Base-by-base conservation (phyloP, 176 grass and related monocot genomes). In the Calamus simplicifolius region DNA sequence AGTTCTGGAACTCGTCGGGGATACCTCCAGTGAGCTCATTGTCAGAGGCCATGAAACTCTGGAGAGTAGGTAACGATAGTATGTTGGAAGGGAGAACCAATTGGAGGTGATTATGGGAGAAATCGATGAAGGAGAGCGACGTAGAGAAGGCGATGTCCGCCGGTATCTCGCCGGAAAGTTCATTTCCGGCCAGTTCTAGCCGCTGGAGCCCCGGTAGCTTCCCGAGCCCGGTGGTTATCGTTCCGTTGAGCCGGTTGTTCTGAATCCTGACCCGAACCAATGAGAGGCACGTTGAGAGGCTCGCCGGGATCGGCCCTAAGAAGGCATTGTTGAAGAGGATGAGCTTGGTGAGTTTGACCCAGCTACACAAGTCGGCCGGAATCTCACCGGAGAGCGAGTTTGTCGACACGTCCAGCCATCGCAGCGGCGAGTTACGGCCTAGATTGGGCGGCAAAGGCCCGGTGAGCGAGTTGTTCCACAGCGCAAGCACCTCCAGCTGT, bases 271-370 rank as follows among this genome's bases (percentile, higher is more conserved):
- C 76, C 17, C 87, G 87, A 48, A 98, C 84, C 23, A 98, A 78
- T 27, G 87, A 51, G 43, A 77, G 49, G 75, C 93, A 98, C n/a
- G 69, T 62, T 27, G 81, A 81, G 29, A 98, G 73, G 21, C 75
- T 65, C 54, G 66, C 29, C 2, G 87, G 93, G 67, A 91, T 85
- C 16, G 84, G 67, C 48, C 93, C 87, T 0, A 81, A 73, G 71
- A 97, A 97, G 25, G 80, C 87, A 51, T 97, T 97, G 75, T 78
- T 97, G 77, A 97, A 97, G n/a, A 97, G 56, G 69, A 97, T 97
- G 48, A 97, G 69, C 73, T 97, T 97, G 30, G 83, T 88, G 52
- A 97, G 87, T 73, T 85, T 97, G 51, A 78, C 81, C 63, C 75
- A 71, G 53, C 78, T 63, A 56, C 93, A 97, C 66, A 97, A 69